Percentiles rank a stretch among this genome's conserved stretches.
Conservation (phyloP, 2,329 filamentous ascomycete genomes). For the Nemania sp. region DNA sequence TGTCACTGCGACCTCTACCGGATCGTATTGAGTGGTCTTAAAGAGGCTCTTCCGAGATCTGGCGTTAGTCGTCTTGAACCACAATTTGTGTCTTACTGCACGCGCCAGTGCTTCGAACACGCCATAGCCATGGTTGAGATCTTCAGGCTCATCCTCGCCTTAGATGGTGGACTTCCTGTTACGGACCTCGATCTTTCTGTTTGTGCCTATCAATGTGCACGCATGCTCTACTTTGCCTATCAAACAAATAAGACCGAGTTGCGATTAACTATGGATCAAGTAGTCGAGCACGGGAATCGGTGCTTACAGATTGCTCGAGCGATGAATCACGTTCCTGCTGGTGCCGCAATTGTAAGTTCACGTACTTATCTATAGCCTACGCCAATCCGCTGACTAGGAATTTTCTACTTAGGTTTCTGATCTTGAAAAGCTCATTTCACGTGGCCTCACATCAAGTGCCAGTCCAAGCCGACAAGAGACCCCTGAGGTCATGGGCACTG, state of each 20-base stretch:
- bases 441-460: constrained; percentile 55
- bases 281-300: constrained; percentile 62
- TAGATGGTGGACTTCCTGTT: constrained; percentile 63
- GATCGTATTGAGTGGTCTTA: constrained; percentile 63
- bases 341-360: constrained; percentile 59
- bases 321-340: constrained; percentile 64
- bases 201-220: constrained; percentile 67
- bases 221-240: constrained; percentile 64
- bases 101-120: constrained; percentile 65
- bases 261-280: constrained; percentile 59
- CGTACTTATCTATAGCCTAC: background rate
- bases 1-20: constrained; percentile 70
- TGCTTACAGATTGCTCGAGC: constrained; percentile 64
- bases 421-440: constrained; percentile 63
- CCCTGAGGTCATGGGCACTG: constrained; percentile 42
- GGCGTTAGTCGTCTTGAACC: constrained; percentile 61
- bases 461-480: constrained; percentile 51
- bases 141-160: constrained; percentile 63
- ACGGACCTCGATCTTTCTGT: constrained; percentile 67
- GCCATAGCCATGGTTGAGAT: constrained; percentile 67
- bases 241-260: constrained; percentile 59
- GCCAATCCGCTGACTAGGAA: constrained; percentile 41
- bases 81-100: constrained; percentile 63
- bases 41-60: constrained; percentile 61
- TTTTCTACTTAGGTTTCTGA: constrained; percentile 54